Base-by-base conservation (phyloP, 805 yeast genomes). In the Ogataea paraovalis region DNA sequence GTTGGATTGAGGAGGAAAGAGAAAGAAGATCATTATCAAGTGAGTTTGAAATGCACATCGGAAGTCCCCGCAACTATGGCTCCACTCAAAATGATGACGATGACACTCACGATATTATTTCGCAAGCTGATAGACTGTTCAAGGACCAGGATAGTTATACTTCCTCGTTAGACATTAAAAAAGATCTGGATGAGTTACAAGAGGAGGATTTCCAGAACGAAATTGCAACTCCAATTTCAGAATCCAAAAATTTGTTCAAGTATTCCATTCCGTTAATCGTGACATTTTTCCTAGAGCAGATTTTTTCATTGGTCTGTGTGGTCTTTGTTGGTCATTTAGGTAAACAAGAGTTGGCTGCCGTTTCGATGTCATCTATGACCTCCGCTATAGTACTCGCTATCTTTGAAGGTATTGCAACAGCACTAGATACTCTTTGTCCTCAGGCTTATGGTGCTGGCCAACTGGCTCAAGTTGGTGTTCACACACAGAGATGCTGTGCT, bases 241-340 rank as follows among this genome's bases (percentile, higher is more conserved):
- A 74, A 51, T 49, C 71, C 2, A 39, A 55, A 4, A 67, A 62
- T 37, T 60, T 77, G 12, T 54, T 66, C 36, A 66, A 67, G 38
- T 76, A 71, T 58, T 76, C 82, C 0, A 47, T 70, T 9, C 91
- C 91, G 0, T 65, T 85, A 59, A 72, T 83, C 16, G 65, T 82
- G 41, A 85, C 91, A 2, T 85, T 85, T 57, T 66, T 85, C 40
- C 63, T 85, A 48, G 90, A 85, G 13, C 67, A 65, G 45, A 50
- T 57, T 2, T 73, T 88, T 47, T 78, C 90, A 1, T 80, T 88
- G 20, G 87, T 87, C 1, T 85, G 94, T 4, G 83, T 88, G 18
- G 79, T 89, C 52, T 75, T 82, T 18, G 97, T 90, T 0, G 90
- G 92, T 2, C 79, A 82, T 56, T 67, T 86, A 45, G 94, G 94